Percentiles rank a stretch among this genome's conserved stretches.
These are phyloP conservation scores for Lizanozyma gosingica DNA, from an alignment of 1,139 yeast species.

Conservation along the genomic window DNA sequence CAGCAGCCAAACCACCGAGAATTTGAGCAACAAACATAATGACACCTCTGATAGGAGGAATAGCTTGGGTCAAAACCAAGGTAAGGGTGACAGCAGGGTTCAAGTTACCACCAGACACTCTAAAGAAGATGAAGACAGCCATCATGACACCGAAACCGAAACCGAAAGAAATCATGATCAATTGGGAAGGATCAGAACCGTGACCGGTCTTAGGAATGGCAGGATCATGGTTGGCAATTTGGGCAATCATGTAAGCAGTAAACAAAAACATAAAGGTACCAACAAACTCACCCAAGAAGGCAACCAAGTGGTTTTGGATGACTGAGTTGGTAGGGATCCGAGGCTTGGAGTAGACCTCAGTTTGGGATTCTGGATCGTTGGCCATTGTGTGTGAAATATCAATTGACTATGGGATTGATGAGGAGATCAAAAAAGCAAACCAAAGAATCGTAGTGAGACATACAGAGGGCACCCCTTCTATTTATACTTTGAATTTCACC, in stretches of 20 bases:
- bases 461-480: too few relatives aligned
- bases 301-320: conserved; percentile 42
- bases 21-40: conserved; percentile 62
- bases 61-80: conserved; percentile 60
- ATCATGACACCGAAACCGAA: conserved; percentile 83
- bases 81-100: conserved; percentile 85
- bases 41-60: conserved; percentile 63
- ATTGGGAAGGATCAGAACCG: conserved; percentile 56
- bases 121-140: conserved; percentile 63
- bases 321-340: conserved; percentile 6
- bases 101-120: conserved; percentile 83
- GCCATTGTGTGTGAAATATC: background rate
- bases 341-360: background rate
- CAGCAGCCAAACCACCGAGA: conserved; percentile 87
- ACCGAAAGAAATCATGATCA: conserved; percentile 77
- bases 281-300: conserved; percentile 60
- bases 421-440: too few relatives aligned
- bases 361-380: background rate
- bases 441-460: too few relatives aligned
- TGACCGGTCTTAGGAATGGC: conserved; percentile 21
- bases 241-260: conserved; percentile 78
- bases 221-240: conserved; percentile 67
- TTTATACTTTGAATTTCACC: background rate
- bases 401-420: too few relatives aligned
- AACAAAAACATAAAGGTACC: conserved; percentile 83